Evolutionary conservation across 108 stramenopile species (phyloP), one percentile per base, ranked within the genome.

Genomic region (Conticribra weissflogii): DNA sequence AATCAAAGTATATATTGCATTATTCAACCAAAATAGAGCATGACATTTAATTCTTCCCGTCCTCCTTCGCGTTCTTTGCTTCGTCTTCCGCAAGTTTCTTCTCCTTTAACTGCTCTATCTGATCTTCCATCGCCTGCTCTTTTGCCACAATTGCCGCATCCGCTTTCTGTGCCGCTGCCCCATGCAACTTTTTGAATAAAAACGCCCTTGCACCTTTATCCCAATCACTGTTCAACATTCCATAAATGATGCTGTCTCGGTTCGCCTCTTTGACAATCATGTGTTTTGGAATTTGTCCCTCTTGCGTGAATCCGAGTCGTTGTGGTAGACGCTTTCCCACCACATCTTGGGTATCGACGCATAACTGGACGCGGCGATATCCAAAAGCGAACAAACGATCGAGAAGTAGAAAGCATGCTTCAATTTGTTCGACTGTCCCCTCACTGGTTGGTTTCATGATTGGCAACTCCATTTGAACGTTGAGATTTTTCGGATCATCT

Each of bases 151-250:
- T 90, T 18, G 63, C 68, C 25, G 34, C 62, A 74, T 92, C 93
- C 17, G 66, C 78, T 41, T 82, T 84, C 12, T 63, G 51, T 49
- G 79, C 72, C 17, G 78, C 59, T 18, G 53, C 83, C 32, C 93
- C 93, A 63, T 95, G 85, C 36, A 92, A 65, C 54, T 90, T 90
- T 63, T 78, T 78, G 22, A 77, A 81, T 47, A 94, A 50, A 5
- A 83, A 81, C 7, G 66, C 67, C 31, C 89, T 59, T 3, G 88
- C 88, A 28, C 93, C 93, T 67, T 87, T 86, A 34, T 90, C 84
- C 93, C 93, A 94, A 78, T 94, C 93, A 53, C 83, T 88, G 53
- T 94, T 94, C 53, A 94, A 78, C 86, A 94, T 88, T 2, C 85
- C 90, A 51, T 91, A 91, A n/a, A 91, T 77, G 52, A 79, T 64